These are phyloP conservation scores for Rosa multiflora DNA, from an alignment of 306 rosid genomes.

Conservation along the genomic window DNA sequence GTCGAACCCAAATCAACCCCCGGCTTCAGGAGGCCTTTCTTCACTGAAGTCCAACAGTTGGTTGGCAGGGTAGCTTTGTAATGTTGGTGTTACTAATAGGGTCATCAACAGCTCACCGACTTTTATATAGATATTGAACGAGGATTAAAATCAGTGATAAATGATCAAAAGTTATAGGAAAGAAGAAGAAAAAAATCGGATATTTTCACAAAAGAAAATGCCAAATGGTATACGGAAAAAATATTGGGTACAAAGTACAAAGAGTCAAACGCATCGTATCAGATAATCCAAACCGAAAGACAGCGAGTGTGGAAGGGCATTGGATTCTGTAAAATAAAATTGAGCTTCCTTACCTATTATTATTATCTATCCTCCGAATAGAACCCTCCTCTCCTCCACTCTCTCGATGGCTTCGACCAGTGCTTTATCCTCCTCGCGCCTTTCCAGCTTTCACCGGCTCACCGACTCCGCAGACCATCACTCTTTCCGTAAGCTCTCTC, in stretches of 20 bases:
- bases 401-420: conserved; percentile 31
- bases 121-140: too few relatives aligned
- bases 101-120: too few relatives aligned
- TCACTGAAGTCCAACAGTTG: too few relatives aligned
- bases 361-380: too few relatives aligned
- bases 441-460: conserved; percentile 19
- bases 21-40: too few relatives aligned
- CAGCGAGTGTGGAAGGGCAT: neutral
- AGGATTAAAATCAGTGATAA: too few relatives aligned
- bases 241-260: too few relatives aligned
- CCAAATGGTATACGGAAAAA: neutral
- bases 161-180: too few relatives aligned
- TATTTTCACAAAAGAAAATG: neutral
- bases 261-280: neutral
- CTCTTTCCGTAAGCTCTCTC: conserved; percentile 30
- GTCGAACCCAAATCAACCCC: too few relatives aligned
- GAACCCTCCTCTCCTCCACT: neutral
- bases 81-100: too few relatives aligned
- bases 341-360: neutral
- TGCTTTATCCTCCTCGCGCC: conserved; percentile 26
- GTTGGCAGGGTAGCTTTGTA: too few relatives aligned
- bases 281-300: neutral
- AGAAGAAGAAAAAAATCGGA: neutral
- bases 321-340: neutral
- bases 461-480: conserved; percentile 7